Percentiles rank a stretch among this genome's conserved stretches.
Evolutionary conservation across 2,329 filamentous ascomycete species (phyloP).

Genomic region (Alternaria gaisen): DNA sequence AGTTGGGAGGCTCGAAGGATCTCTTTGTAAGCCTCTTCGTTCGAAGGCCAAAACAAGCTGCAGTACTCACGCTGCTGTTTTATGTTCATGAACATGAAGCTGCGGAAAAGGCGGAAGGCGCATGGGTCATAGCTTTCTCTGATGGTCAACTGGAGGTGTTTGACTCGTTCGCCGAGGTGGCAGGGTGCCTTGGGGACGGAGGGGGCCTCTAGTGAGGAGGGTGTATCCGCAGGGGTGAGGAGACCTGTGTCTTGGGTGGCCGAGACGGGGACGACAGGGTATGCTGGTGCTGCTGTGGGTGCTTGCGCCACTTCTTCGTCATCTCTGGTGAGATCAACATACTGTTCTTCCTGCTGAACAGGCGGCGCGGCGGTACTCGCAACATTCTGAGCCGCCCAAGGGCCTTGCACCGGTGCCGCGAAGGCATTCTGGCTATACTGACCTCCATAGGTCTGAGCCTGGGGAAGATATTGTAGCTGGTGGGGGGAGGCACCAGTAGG

Average conservation of each 20-base stretch:
- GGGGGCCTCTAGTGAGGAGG: neutral
- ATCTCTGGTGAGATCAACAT: neutral
- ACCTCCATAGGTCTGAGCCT: neutral
- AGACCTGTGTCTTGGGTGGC: neutral
- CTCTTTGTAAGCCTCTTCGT: slow-evolving; percentile 4
- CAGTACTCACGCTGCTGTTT: neutral
- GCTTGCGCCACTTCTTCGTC: neutral
- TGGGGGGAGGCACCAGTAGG: neutral
- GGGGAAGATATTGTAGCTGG: neutral
- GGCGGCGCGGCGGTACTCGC: neutral
- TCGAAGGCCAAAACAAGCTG: slow-evolving; percentile 1
- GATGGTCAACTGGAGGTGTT: neutral
- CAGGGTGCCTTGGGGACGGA: neutral
- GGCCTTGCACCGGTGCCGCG: neutral
- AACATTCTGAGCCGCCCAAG: neutral
- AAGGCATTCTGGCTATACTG: neutral
- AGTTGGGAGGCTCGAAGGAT: neutral
- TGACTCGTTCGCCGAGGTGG: neutral
- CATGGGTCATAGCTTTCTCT: neutral
- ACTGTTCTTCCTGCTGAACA: neutral
- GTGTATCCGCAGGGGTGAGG: neutral
- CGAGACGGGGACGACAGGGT: neutral
- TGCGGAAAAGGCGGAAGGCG: neutral
- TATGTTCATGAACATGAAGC: neutral
- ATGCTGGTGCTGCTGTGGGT: neutral